A percentile compares a stretch with the other conserved stretches of the same genome.
Conservation (phyloP, 345 rosid genomes). For the Citrus inodora region DNA sequence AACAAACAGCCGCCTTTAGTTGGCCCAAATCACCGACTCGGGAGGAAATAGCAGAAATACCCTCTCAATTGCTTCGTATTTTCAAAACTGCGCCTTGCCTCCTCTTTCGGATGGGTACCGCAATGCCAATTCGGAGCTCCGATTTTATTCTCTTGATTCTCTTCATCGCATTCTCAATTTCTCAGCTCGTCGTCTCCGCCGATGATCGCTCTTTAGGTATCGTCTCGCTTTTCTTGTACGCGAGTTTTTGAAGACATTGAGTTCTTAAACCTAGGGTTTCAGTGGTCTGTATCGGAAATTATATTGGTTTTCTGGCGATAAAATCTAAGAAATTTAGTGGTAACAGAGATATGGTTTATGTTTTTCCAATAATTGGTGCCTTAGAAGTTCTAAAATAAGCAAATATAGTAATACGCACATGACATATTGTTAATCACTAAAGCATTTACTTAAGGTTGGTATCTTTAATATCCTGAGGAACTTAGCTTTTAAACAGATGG, state of each 20-base stretch:
- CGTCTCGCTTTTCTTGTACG: neutral
- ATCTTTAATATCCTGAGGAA: neutral
- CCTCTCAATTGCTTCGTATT: constrained; percentile 13
- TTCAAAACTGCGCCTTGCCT: constrained; percentile 30
- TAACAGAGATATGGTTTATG: neutral
- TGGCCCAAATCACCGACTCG: neutral
- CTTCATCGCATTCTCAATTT: constrained; percentile 23
- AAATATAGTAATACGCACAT: neutral
- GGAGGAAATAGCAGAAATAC: constrained; percentile 29
- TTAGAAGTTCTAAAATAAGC: neutral
- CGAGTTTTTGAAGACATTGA: neutral
- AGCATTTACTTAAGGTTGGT: neutral
- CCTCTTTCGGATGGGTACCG: constrained; percentile 28
- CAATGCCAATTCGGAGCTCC: constrained; percentile 29
- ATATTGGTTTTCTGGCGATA: neutral
- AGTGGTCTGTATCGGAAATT: neutral
- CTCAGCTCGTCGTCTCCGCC: constrained; percentile 23
- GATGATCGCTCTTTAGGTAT: constrained; percentile 44
- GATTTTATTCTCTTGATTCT: constrained; percentile 21
- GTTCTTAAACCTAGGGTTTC: constrained; percentile 37
- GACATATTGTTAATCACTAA: too few species aligned
- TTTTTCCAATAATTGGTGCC: neutral
- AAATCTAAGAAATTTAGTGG: neutral
- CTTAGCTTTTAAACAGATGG: neutral
- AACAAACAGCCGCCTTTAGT: neutral